Evolutionary conservation across 306 rosid genomes (phyloP).

Genomic region (Malus sieversii): DNA sequence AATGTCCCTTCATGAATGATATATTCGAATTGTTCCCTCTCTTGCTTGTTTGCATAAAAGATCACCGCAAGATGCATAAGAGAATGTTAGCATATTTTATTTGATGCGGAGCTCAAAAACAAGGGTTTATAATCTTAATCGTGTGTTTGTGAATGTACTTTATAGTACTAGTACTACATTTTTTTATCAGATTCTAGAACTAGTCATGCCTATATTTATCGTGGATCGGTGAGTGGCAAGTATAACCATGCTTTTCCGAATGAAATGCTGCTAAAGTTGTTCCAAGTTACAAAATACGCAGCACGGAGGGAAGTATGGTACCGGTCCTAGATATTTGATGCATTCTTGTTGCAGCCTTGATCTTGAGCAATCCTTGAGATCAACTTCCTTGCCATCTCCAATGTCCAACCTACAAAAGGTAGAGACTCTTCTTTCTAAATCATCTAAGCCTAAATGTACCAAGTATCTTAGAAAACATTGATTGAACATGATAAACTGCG

Average conservation of each 20-base stretch:
- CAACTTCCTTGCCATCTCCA: slow-evolving; percentile 39
- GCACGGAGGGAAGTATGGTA: neutral
- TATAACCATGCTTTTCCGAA: no score
- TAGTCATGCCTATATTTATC: no score
- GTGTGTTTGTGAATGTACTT: no score
- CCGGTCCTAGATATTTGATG: slow-evolving; percentile 40
- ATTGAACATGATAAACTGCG: no score
- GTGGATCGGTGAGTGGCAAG: no score
- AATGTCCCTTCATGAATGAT: slow-evolving; percentile 27
- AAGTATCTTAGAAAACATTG: neutral
- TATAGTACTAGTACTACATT: no score
- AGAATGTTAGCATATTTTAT: neutral
- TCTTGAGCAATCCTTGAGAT: slow-evolving; percentile 30
- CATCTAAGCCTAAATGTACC: neutral
- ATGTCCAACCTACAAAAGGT: slow-evolving; percentile 33
- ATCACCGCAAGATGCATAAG: neutral
- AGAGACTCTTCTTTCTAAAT: neutral
- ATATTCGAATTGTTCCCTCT: slow-evolving; percentile 29
- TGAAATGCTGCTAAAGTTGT: neutral
- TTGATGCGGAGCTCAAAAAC: no score
- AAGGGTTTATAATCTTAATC: no score
- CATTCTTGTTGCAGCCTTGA: slow-evolving; percentile 36
- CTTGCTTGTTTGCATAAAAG: slow-evolving; percentile 26
- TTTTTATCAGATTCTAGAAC: no score
- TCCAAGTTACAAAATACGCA: neutral